Conservation (phyloP, 345 rosid species). For the Diplotaxis tenuifolia region DNA sequence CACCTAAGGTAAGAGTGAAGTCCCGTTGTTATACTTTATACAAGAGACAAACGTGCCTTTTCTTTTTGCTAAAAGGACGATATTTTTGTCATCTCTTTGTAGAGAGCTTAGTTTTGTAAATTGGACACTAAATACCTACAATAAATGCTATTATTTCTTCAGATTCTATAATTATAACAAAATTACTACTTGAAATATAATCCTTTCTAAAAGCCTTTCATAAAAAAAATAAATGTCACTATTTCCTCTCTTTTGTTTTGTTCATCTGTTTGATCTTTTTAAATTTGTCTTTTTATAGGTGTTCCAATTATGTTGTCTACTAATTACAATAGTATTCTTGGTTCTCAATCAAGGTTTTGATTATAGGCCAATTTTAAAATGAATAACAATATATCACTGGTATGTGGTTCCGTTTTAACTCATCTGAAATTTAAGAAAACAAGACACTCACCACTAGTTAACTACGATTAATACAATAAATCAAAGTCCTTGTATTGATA, state of each 20-base stretch:
- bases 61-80: constrained; percentile 11
- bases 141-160: neutral
- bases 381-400: neutral
- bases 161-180: constrained; percentile 4
- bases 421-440: constrained; percentile 4
- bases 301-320: constrained; percentile 28
- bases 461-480: neutral
- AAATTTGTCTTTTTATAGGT: constrained; percentile 14
- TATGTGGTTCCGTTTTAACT: neutral
- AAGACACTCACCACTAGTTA: neutral
- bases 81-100: neutral
- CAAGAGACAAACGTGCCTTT: constrained; percentile 42
- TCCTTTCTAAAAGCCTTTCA: too few relatives aligned
- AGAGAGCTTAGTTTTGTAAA: constrained; percentile 14
- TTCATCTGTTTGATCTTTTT: neutral
- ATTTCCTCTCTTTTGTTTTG: neutral
- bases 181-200: constrained; percentile 14
- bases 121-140: constrained; percentile 11
- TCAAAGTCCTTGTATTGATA: neutral
- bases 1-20: constrained; percentile 22
- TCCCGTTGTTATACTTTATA: constrained; percentile 39
- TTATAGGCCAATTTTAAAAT: neutral
- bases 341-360: neutral
- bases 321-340: neutral
- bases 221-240: too few relatives aligned